Evolutionary conservation across 2,329 filamentous ascomycete species (phyloP), one percentile per base, ranked within the genome.

Genomic region (Parastagonospora avenae): DNA sequence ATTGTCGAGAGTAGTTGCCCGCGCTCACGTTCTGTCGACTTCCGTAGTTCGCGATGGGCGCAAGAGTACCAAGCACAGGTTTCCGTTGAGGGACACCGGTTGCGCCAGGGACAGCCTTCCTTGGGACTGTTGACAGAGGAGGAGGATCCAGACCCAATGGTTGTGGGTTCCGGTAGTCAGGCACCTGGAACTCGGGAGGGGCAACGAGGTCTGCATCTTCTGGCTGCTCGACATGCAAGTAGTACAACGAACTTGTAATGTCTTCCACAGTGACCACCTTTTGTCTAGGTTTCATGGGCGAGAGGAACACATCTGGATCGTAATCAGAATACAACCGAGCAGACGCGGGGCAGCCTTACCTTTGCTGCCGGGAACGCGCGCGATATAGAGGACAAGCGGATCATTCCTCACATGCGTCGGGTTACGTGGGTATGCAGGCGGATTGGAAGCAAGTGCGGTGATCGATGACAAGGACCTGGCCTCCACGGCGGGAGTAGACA

Each of bases 251-350:
- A 64, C 86, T 91, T 48, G 88, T 85, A 42, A 99, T 87, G 69
- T 97, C 93, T 70, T 92, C 88, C 38, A 85, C 87, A 0, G 91
- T 95, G 57, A 99, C 91, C 53, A 91, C 93, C 72, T 94, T 96
- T 36, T 88, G 82, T 44, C 90, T 87, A 2, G 94, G 94, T 70
- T 96, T 96, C 56, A 94, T 83, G 0, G 94, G 90, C 1, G 93
- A 95, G 39, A 99, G 85, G 63, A 97, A 95, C 50, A 97, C 83
- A 80, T 97, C 93, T 94, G 41, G 10, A 36, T 40, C 8, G 40
- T 24, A 29, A 53, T 70, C 62, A 71, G 63, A 44, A 10, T 15
- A 35, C 15, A 37, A 16, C 27, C 14, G 30, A 28, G 29, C 30
- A 38, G 8, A 19, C 3, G 14, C 10, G 41, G 12, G 46, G 48